A percentile compares a stretch with the other conserved stretches of the same genome.
These are phyloP conservation scores for Wallacemonas sp. DNA, from an alignment of 208 protist species.

Conservation along the genomic window DNA sequence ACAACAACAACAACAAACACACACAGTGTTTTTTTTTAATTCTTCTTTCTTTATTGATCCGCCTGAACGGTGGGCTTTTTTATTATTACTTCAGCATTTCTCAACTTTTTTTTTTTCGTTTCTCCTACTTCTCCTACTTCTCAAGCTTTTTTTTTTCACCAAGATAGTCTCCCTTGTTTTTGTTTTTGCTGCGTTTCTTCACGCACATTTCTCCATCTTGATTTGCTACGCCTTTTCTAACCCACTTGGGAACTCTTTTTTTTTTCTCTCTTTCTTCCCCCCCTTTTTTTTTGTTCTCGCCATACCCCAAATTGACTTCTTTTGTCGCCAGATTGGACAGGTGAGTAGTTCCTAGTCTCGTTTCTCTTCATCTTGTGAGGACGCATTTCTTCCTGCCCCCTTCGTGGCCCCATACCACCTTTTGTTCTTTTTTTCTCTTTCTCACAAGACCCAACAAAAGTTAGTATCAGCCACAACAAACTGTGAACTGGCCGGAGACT, in stretches of 20 bases:
- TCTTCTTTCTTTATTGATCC: no score
- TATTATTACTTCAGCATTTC: not conserved
- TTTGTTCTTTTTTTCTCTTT: not conserved
- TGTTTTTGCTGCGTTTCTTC: not conserved
- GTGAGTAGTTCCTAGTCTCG: no score
- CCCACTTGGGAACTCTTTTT: no score
- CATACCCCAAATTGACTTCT: not conserved
- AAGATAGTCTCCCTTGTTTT: not conserved
- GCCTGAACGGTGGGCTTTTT: not conserved
- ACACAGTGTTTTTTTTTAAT: not conserved
- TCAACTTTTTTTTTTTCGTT: constrained; percentile 6
- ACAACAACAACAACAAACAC: constrained; percentile 11
- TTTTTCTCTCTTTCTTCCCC: not conserved
- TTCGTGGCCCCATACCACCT: not conserved
- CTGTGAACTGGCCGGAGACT: no score
- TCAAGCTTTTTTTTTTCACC: constrained; percentile 13
- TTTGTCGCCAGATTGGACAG: no score
- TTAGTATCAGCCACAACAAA: no score
- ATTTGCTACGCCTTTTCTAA: no score
- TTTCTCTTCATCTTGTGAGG: no score
- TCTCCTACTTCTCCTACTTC: constrained; percentile 11
- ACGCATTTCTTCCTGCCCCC: not conserved
- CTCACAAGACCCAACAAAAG: no score
- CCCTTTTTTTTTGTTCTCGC: not conserved
- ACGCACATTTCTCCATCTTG: no score